Base-by-base conservation (phyloP, 805 yeast species). In the Wickerhamiella dianesei region DNA sequence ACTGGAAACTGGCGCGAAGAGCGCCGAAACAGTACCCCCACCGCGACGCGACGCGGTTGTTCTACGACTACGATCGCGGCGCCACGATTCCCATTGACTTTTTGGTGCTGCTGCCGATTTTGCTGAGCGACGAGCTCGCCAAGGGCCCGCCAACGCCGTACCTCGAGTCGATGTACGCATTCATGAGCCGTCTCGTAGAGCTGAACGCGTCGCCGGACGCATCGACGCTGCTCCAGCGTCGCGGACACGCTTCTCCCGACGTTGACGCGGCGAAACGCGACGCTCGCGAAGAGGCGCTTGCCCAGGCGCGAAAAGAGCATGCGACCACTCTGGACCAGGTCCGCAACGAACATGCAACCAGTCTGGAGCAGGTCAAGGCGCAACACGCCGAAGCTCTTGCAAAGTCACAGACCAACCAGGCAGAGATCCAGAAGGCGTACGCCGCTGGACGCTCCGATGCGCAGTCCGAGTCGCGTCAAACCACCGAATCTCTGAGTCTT, bases 101-200 rank as follows among this genome's bases (percentile, higher is more conserved):
- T 59, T 67, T 86, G 40, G 66, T 88, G 46, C 72, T 88, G 51
- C 94, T 86, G 59, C 94, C 95, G 3, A 88, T 88, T 45, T 67
- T 88, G 47, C 69, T 87, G 48, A 95, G 92, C n/a, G 95, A 87
- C 65, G 95, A 87, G 60, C 75, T 76, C 59, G 47, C 56, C 13
- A 55, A 55, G 46, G 79, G 81, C 43, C 79, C 86, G 46, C 80
- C 82, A 60, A 85, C 96, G 0, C 96, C 96, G 2, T 88, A 88
- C 61, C 69, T 88, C 61, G 96, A 88, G 65, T 84, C 84, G 55
- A 66, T 85, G 48, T 88, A 85, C 60, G 86, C 95, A 5, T 53
- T 59, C 45, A 46, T 59, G 50, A 52, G 57, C 37, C 76, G 57
- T 68, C 69, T 51, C 47, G 57, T 51, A 57, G 60, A 52, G 19